Evolutionary conservation across 2,329 filamentous ascomycete species (phyloP).

Genomic region (Ophiostoma angusticollis): DNA sequence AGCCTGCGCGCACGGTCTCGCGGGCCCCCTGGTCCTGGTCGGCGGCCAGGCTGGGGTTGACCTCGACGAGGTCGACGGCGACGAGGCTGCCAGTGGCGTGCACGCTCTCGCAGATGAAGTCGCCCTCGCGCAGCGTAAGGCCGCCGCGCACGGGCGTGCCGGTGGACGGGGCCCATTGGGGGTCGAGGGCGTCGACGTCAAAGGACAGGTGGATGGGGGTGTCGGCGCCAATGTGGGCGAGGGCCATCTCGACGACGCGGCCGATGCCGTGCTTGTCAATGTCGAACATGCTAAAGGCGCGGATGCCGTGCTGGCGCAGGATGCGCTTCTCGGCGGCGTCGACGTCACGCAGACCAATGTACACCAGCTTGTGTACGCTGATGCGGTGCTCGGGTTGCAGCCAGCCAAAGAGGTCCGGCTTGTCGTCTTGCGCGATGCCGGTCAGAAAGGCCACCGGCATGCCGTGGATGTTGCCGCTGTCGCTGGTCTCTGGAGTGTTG

Average conservation of each 20-base stretch:
- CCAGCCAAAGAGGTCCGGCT: conserved; percentile 82
- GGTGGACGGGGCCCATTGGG: conserved; percentile 90
- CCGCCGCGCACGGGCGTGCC: conserved; percentile 91
- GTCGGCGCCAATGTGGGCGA: conserved; percentile 85
- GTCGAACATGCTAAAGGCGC: conserved; percentile 97
- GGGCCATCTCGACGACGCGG: conserved; percentile 93
- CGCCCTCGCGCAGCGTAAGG: conserved; percentile 84
- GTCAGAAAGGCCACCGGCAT: conserved; percentile 94
- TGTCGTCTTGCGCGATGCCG: conserved; percentile 64
- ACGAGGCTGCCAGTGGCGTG: conserved; percentile 68
- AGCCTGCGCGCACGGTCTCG: conserved; percentile 83
- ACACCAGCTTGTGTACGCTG: conserved; percentile 77
- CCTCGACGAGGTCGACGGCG: conserved; percentile 71
- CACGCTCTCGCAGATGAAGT: conserved; percentile 87
- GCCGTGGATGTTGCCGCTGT: conserved; percentile 88
- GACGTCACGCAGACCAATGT: conserved; percentile 89
- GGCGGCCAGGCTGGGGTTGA: conserved; percentile 59
- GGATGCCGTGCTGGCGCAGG: conserved; percentile 76
- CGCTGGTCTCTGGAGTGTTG: conserved; percentile 85
- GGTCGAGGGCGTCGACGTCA: conserved; percentile 92
- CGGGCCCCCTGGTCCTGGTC: conserved; percentile 50
- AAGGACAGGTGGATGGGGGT: conserved; percentile 96
- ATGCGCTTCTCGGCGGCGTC: conserved; percentile 91
- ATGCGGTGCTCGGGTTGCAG: conserved; percentile 56
- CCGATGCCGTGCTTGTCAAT: conserved; percentile 91